phyloP scores from a whole-genome alignment of 805 yeast genomes.

The Pichia ethanolica region DNA sequence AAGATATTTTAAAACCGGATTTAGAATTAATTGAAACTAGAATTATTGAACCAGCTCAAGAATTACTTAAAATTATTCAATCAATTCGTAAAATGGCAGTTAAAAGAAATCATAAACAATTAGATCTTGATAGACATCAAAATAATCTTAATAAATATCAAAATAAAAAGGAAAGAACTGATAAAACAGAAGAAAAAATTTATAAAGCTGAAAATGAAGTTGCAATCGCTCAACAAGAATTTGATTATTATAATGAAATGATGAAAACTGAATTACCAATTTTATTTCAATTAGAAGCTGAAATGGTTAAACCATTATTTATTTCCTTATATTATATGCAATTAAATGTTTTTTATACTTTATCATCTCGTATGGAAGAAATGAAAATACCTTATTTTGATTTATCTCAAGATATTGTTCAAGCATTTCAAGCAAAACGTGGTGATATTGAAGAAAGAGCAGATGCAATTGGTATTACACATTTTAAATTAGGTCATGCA shows the following conservation, averaged over 20 bases:
- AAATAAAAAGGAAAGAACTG: constrained; percentile 72
- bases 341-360: constrained; percentile 89
- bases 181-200: constrained; percentile 86
- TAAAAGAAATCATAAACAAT: constrained; percentile 90
- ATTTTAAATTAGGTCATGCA: constrained; percentile 85
- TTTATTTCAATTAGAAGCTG: constrained; percentile 80
- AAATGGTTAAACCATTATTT: constrained; percentile 88
- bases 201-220: constrained; percentile 86
- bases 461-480: constrained; percentile 84
- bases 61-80: constrained; percentile 72
- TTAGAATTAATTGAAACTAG: constrained; percentile 85
- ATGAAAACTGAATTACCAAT: constrained; percentile 85
- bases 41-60: constrained; percentile 88
- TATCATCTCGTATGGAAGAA: constrained; percentile 87
- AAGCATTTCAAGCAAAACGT: constrained; percentile 70
- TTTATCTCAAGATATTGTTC: constrained; percentile 72
- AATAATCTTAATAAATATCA: constrained; percentile 64
- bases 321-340: constrained; percentile 96
- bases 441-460: constrained; percentile 88
- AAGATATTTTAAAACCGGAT: constrained; percentile 84
- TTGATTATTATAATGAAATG: constrained; percentile 92
- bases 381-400: constrained; percentile 97
- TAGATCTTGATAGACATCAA: constrained; percentile 85
- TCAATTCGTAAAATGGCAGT: constrained; percentile 87
- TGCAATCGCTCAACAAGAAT: constrained; percentile 89